Conservation (phyloP, 1,284 basidiomycete species). For the Phenoliferia sp. region DNA sequence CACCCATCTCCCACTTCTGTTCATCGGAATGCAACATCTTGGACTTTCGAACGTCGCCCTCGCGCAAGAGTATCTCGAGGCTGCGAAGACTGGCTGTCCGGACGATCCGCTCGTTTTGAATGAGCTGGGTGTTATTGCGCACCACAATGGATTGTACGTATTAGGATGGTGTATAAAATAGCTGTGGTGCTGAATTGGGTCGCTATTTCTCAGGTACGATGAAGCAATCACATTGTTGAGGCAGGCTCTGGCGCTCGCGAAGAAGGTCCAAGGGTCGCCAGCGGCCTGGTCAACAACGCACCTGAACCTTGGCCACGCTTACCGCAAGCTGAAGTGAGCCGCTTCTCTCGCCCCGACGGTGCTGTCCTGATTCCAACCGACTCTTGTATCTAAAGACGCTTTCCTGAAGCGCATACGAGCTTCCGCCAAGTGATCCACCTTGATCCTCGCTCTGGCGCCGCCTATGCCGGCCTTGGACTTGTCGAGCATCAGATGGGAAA, state of each 20-base stretch:
- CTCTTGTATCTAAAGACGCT: slow-evolving; percentile 50
- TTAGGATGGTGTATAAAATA: no score
- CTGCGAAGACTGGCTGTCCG: slow-evolving; percentile 71
- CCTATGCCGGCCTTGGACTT: slow-evolving; percentile 77
- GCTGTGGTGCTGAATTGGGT: no score
- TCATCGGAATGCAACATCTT: slow-evolving; percentile 97
- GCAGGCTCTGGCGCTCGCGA: slow-evolving; percentile 65
- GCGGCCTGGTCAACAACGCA: slow-evolving; percentile 80
- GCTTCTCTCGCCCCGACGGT: not conserved
- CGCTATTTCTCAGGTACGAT: slow-evolving; percentile 57
- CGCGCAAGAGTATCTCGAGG: slow-evolving; percentile 80
- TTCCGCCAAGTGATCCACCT: slow-evolving; percentile 74
- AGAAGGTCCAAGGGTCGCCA: slow-evolving; percentile 76
- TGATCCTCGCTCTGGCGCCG: slow-evolving; percentile 69
- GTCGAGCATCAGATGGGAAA: slow-evolving; percentile 69
- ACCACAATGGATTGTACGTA: slow-evolving; percentile 76
- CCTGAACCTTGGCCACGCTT: slow-evolving; percentile 83
- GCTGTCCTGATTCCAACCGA: not conserved
- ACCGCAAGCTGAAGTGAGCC: slow-evolving; percentile 67
- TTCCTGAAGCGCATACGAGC: slow-evolving; percentile 61
- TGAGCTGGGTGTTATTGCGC: slow-evolving; percentile 88
- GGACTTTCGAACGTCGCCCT: slow-evolving; percentile 75
- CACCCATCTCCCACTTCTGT: slow-evolving; percentile 90
- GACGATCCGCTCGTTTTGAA: slow-evolving; percentile 85
- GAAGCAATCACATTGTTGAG: slow-evolving; percentile 66